Conservation (phyloP, 2,329 filamentous ascomycete species). For the Zasmidium angulare region DNA sequence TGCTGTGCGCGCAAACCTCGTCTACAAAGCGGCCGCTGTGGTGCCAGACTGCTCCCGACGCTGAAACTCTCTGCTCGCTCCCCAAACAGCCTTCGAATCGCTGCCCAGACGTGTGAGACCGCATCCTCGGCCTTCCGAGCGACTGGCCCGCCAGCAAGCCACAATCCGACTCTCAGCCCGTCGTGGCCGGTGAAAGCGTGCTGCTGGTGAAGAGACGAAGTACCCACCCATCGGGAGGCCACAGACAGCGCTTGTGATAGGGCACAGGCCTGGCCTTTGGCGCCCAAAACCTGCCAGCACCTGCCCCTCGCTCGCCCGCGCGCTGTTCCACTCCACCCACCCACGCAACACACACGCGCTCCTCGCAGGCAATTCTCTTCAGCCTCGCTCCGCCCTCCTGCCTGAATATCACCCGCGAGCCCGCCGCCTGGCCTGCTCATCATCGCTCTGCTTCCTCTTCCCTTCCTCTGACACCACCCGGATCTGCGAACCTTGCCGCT, state of each 20-base stretch:
- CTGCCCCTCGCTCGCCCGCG: background rate
- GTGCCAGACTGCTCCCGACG: background rate
- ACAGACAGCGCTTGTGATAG: no score
- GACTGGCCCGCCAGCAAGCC: background rate
- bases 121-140: background rate
- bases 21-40: background rate
- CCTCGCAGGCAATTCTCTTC: background rate
- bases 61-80: background rate
- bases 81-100: no score
- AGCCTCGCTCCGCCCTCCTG: background rate
- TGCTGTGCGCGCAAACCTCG: background rate
- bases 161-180: background rate
- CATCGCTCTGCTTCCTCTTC: background rate
- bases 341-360: background rate
- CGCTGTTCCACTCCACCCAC: background rate
- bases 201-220: background rate
- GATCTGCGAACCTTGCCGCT: conserved; percentile 17
- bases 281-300: background rate
- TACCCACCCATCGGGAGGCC: background rate
- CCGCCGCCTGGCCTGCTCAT: background rate
- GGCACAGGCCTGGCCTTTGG: no score
- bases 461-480: conserved; percentile 1
- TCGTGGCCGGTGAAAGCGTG: background rate
- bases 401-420: conserved; percentile 1
- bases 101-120: no score